These are phyloP conservation scores for Bolboschoenus planiculmis DNA, from an alignment of 176 grass and related monocot species.

Conservation along the genomic window DNA sequence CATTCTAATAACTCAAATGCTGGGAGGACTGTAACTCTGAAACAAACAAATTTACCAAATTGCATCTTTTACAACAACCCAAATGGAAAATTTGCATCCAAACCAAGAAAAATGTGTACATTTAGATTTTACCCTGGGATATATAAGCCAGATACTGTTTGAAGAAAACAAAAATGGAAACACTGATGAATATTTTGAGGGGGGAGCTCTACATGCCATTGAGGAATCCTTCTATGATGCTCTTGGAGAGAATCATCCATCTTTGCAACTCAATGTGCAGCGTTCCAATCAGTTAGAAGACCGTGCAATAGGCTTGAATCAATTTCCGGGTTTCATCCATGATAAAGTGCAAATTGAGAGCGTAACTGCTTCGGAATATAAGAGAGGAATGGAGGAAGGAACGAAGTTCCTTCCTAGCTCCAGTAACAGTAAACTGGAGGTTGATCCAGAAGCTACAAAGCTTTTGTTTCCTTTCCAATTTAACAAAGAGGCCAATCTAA, in stretches of 20 bases:
- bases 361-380: constrained; percentile 14
- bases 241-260: constrained; percentile 19
- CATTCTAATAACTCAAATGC: background rate
- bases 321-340: background rate
- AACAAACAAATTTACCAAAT: background rate
- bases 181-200: constrained; percentile 9
- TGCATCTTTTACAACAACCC: background rate
- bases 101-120: background rate
- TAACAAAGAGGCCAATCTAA: background rate
- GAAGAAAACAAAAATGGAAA: constrained; percentile 28
- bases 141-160: constrained; percentile 25
- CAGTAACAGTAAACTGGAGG: background rate
- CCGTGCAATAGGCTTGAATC: background rate
- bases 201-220: constrained; percentile 3
- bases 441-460: background rate
- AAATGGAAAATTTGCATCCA: background rate
- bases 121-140: constrained; percentile 14
- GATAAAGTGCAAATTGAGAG: background rate
- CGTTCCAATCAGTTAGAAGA: background rate
- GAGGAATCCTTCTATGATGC: constrained; percentile 29
- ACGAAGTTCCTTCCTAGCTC: constrained; percentile 20
- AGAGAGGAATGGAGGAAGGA: constrained; percentile 29
- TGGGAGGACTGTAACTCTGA: background rate
- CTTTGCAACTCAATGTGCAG: background rate
- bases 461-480: background rate